phyloP scores from a whole-genome alignment of 2,329 filamentous ascomycete species.

The Aspergillus arachidicola region DNA sequence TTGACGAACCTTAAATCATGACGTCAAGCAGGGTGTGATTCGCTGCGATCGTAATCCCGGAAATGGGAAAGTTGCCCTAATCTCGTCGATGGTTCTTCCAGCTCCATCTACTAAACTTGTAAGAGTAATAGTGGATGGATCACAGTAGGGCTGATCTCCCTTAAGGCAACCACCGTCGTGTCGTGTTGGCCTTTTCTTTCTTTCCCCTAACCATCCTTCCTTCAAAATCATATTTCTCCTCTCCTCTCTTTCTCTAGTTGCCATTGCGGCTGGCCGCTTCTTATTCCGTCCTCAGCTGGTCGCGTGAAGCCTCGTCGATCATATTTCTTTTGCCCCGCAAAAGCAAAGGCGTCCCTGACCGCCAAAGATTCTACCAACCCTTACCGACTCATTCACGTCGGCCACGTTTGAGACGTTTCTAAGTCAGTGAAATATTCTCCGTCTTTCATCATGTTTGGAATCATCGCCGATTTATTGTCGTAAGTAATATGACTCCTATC shows the following conservation, averaged over 20 bases:
- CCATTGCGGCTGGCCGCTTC: constrained; percentile 20
- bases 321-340: constrained; percentile 21
- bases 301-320: constrained; percentile 22
- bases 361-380: background rate
- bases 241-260: background rate
- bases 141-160: background rate
- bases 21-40: background rate
- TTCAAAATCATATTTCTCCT: background rate
- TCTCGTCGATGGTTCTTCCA: background rate
- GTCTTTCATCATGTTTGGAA: constrained; percentile 67
- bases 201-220: background rate
- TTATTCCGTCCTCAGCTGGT: constrained; percentile 9
- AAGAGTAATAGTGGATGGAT: constrained; percentile 7
- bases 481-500: constrained; percentile 48
- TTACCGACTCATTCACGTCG: background rate
- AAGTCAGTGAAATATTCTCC: background rate
- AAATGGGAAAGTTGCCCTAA: constrained; percentile 2
- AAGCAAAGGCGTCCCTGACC: constrained; percentile 6
- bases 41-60: background rate
- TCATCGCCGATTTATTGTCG: constrained; percentile 77
- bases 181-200: background rate
- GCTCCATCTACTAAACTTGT: constrained; percentile 4
- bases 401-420: background rate
- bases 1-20: background rate
- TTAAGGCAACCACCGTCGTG: background rate